These are phyloP conservation scores for Flueggea neowawraea DNA, from an alignment of 441 rosid genomes.

Conservation along the genomic window DNA sequence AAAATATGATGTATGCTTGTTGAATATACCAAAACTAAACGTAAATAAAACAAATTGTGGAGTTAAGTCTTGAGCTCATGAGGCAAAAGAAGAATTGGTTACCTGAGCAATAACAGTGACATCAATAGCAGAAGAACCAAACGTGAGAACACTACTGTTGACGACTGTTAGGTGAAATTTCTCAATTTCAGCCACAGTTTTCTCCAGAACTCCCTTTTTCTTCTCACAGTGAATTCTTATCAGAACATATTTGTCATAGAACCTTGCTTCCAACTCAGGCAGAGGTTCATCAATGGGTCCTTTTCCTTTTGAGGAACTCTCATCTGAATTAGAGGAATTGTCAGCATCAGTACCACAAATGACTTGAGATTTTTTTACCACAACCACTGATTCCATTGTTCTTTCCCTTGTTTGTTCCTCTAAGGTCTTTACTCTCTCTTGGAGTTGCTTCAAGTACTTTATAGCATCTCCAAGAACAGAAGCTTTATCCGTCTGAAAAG, in stretches of 20 bases:
- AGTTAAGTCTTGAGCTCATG: too few relatives aligned
- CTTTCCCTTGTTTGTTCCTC: slow-evolving; percentile 60
- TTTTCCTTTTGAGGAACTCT: slow-evolving; percentile 15
- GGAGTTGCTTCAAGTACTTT: slow-evolving; percentile 75
- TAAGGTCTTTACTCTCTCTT: slow-evolving; percentile 57
- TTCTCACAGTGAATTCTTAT: slow-evolving; percentile 71
- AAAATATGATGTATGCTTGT: too few relatives aligned
- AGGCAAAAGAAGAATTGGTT: not conserved
- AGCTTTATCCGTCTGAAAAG: slow-evolving; percentile 75
- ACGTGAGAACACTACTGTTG: slow-evolving; percentile 57
- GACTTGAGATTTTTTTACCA: slow-evolving; percentile 61
- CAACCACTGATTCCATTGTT: slow-evolving; percentile 54
- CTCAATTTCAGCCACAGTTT: slow-evolving; percentile 54
- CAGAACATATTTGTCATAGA: slow-evolving; percentile 54
- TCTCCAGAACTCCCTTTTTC: slow-evolving; percentile 49
- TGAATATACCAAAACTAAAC: too few relatives aligned
- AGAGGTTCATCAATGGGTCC: slow-evolving; percentile 23
- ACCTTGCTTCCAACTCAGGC: slow-evolving; percentile 74
- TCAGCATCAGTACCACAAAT: slow-evolving; percentile 21
- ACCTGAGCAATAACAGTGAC: slow-evolving; percentile 33
- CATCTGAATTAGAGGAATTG: slow-evolving; percentile 21
- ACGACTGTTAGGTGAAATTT: slow-evolving; percentile 41
- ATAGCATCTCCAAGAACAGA: slow-evolving; percentile 84
- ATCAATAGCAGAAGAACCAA: slow-evolving; percentile 58
- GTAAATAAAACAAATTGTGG: too few relatives aligned